Conservation (phyloP, 768 basidiomycete genomes). For the Tephrocybe sp. region DNA sequence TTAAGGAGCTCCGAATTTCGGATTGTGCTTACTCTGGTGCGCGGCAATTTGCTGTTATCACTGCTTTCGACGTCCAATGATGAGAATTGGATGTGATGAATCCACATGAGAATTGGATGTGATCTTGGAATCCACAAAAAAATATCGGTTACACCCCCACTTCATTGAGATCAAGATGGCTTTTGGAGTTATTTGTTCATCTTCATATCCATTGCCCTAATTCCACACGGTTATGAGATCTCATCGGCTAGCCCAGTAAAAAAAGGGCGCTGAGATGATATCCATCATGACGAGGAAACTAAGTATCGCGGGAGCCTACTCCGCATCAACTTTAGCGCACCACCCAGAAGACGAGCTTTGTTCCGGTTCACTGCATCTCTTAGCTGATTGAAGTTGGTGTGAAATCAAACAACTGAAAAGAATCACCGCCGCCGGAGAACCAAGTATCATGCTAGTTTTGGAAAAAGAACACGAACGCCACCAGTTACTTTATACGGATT, state of each 20-base stretch:
- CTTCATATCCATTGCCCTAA: neutral
- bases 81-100: too few species aligned
- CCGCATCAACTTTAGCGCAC: too few species aligned
- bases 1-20: constrained; percentile 5
- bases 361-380: too few species aligned
- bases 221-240: neutral
- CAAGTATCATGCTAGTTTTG: too few species aligned
- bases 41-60: neutral
- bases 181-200: neutral
- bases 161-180: neutral
- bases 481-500: neutral
- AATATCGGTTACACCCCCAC: constrained; percentile 6
- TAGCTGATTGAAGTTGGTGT: too few species aligned
- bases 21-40: neutral
- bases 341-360: too few species aligned
- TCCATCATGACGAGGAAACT: too few species aligned
- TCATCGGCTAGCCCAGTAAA: too few species aligned
- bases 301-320: too few species aligned
- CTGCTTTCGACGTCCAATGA: neutral
- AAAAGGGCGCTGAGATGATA: too few species aligned
- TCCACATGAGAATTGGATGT: neutral
- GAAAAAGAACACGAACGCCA: neutral
- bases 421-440: too few species aligned
- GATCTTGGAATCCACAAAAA: constrained; percentile 8
- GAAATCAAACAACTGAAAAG: too few species aligned